Evolutionary conservation across 1,284 basidiomycete species (phyloP).

Genomic region (Cutaneotrichosporon curvatum): DNA sequence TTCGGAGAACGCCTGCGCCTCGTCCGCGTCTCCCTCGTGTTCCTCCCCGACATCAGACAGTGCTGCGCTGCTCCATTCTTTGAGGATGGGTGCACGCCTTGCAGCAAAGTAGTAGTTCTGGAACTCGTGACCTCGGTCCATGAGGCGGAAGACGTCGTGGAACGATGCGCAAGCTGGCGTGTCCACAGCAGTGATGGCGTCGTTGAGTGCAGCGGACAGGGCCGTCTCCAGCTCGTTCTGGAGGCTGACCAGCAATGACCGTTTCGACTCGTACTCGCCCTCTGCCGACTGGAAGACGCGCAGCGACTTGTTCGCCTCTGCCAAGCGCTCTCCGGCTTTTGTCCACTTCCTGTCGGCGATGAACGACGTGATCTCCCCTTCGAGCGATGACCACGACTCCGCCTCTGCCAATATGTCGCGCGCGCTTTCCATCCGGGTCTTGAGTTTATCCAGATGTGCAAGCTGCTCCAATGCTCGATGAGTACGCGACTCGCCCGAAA

Average conservation of each 20-base stretch:
- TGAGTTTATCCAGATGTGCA: slow-evolving; percentile 70
- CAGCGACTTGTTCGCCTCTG: slow-evolving; percentile 78
- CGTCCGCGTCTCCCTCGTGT: slow-evolving; percentile 11
- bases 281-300: slow-evolving; percentile 78
- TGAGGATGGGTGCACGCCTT: slow-evolving; percentile 57
- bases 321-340: slow-evolving; percentile 79
- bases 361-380: slow-evolving; percentile 76
- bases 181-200: slow-evolving; percentile 70
- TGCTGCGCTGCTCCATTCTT: slow-evolving; percentile 57
- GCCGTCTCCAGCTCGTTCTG: slow-evolving; percentile 90
- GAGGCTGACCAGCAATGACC: slow-evolving; percentile 73
- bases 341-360: slow-evolving; percentile 59
- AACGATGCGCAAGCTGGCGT: slow-evolving; percentile 50
- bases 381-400: slow-evolving; percentile 87
- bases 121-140: slow-evolving; percentile 83
- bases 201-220: slow-evolving; percentile 73
- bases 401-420: slow-evolving; percentile 81
- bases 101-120: slow-evolving; percentile 86
- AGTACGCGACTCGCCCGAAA: slow-evolving; percentile 28
- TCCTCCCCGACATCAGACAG: slow-evolving; percentile 4
- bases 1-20: slow-evolving; percentile 49
- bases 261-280: slow-evolving; percentile 74
- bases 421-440: slow-evolving; percentile 74
- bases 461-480: slow-evolving; percentile 57
- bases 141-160: slow-evolving; percentile 77